phyloP scores from a whole-genome alignment of 1,284 basidiomycete genomes.

The Trichosporon faecale region DNA sequence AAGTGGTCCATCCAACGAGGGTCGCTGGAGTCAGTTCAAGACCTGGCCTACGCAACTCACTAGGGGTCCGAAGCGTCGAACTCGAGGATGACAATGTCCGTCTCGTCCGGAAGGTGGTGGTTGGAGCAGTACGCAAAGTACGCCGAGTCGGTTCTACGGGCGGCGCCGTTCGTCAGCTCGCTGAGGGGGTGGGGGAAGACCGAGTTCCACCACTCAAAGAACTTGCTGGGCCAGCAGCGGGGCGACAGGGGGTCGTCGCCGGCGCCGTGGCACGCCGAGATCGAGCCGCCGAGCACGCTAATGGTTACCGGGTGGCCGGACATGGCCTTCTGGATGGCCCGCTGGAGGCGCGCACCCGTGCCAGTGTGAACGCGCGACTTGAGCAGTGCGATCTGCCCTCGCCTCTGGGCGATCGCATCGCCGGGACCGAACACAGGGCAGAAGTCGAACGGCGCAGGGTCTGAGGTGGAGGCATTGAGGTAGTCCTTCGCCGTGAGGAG shows the following conservation, averaged over 20 bases:
- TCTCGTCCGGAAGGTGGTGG: constrained; percentile 85
- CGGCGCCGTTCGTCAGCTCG: constrained; percentile 93
- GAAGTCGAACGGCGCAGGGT: constrained; percentile 77
- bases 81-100: constrained; percentile 88
- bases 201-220: constrained; percentile 93
- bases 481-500: constrained; percentile 41
- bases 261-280: constrained; percentile 88
- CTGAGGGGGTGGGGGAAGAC: constrained; percentile 92
- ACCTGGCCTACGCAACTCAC: constrained; percentile 55
- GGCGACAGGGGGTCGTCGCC: constrained; percentile 84
- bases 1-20: constrained; percentile 72
- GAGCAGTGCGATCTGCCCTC: constrained; percentile 70
- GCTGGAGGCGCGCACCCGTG: constrained; percentile 74
- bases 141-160: constrained; percentile 78
- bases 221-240: constrained; percentile 80
- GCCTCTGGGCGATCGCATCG: constrained; percentile 71
- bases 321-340: constrained; percentile 78
- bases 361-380: constrained; percentile 76
- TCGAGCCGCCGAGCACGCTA: constrained; percentile 83
- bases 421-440: constrained; percentile 80
- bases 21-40: constrained; percentile 56
- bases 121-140: constrained; percentile 90
- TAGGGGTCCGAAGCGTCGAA: constrained; percentile 82
- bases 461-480: constrained; percentile 54
- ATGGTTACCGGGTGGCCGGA: constrained; percentile 84